A percentile compares a stretch with the other conserved stretches of the same genome.
These are phyloP conservation scores for Brassica juncea DNA, from an alignment of 345 rosid genomes.

Conservation along the genomic window DNA sequence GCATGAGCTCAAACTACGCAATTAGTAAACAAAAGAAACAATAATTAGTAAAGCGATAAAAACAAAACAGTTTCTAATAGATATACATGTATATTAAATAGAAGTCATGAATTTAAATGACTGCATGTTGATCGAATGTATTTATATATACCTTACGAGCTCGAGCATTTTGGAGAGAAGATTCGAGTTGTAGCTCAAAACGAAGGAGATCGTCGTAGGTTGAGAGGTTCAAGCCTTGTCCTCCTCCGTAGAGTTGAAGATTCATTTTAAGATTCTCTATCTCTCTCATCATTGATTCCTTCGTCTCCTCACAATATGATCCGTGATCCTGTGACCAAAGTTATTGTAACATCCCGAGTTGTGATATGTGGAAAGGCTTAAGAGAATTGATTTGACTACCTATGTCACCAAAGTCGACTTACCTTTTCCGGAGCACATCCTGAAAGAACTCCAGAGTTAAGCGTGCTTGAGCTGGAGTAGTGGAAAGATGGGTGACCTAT, in stretches of 20 bases:
- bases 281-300: conserved; percentile 29
- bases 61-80: background rate
- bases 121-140: background rate
- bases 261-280: conserved; percentile 24
- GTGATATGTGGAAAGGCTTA: too few relatives aligned
- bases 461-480: too few relatives aligned
- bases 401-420: too few relatives aligned
- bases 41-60: background rate
- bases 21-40: background rate
- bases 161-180: conserved; percentile 25
- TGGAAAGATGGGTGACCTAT: too few relatives aligned
- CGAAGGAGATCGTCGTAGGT: conserved; percentile 33
- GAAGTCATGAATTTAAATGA: background rate
- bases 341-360: too few relatives aligned
- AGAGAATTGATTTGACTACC: too few relatives aligned
- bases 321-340: conserved; percentile 9
- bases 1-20: conserved; percentile 24
- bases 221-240: conserved; percentile 10
- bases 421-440: too few relatives aligned
- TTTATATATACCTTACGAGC: conserved; percentile 20
- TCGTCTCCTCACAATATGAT: background rate
- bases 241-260: conserved; percentile 16
- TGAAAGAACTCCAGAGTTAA: too few relatives aligned
- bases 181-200: conserved; percentile 23
- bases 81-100: background rate